Evolutionary conservation across 345 rosid species (phyloP), one percentile per base, ranked within the genome.

Genomic region (Camelina neglecta): DNA sequence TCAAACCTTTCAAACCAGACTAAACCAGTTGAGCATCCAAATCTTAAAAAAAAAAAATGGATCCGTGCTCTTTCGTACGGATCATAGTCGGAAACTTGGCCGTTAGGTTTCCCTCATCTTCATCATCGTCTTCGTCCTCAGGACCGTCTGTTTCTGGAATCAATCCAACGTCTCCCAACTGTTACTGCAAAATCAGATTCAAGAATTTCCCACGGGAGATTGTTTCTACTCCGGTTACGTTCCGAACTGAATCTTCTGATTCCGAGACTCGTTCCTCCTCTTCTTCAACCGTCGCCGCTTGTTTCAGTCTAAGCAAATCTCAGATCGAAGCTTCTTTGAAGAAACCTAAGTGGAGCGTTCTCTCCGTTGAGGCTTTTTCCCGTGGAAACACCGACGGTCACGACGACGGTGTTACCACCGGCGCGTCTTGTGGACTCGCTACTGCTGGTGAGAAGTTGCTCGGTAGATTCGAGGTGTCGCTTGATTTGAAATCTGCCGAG

Each of bases 21-120:
- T 58, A 75, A 29, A 38, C 41, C 54, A 5, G 1, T 74, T 55
- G 38, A 23, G 47, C 53, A 74, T 41, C 20, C 8, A 75, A 56
- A 11, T 35, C 29, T 18, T 18, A 18, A 18, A 18, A 18, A 18
- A 18, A 50, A 12, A 2, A 11, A 64, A 94, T 95, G 99, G 99
- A 95, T 90, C 99, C 99, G 77, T 95, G 99, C 83, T 87, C 93
- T 6, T 92, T 90, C 79, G 86, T 86, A 33, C 88, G 97, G 84
- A 75, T 95, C 78, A 85, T 92, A 3, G 83, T 89, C 41, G 97
- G 97, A 0, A 89, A 89, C 78, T 83, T 95, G 24, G 88, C 96
- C 36, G 76, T 92, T 59, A 86, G 84, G 75, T 84, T 86, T 16
- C 86, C 90, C 0, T 60, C 71, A 0, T 36, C 50, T 45, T 76